Base-by-base conservation (phyloP, 2,329 filamentous ascomycete genomes). In the Talaromyces sp. region DNA sequence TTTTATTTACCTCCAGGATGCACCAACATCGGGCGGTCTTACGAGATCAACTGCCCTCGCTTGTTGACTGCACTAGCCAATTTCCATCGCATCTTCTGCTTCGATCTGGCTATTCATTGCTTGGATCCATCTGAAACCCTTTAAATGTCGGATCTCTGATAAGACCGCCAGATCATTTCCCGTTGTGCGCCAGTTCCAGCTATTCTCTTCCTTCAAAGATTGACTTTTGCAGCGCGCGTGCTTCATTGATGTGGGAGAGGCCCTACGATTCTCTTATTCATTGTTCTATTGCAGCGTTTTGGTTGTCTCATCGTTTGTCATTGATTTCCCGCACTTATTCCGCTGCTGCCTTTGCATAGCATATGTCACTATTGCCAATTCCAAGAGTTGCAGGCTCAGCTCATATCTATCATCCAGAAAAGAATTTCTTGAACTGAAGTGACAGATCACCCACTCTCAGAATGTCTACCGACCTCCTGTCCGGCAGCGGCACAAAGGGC, bases 401-500 rank as follows among this genome's bases (percentile, higher is more conserved):
- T 62, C 60, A 52, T 54, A 56, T 31, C 16, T 22, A 47, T 19
- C 7, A 33, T 35, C n/a, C 1, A 22, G 8, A 33, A 22, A 35
- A 35, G 2, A 5, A 39, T 33, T 13, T 19, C 19, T 57, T 31
- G 13, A 16, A 0, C 6, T 31, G 37, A 59, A 8, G 37, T 19
- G 1, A 31, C 35, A 5, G 27, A 41, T 45, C 56, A 16, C 13
- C 33, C 39, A 9, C n/a, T 27, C 4, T 14, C 45, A 67, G 54
- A 22, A 67, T 68, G 65, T 43, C 41, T 71, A 57, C 67, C 33
- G 72, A 73, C 37, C 75, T 77, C 16, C 69, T 79, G 50, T 72
- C 78, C 67, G 68, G 74, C 43, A 74, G 73, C 8, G 76, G 75
- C 58, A 74, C 75, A 24, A 73, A 72, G 54, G 41, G 77, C 74